Evolutionary conservation across 106 monocot species (phyloP), one percentile per base, ranked within the genome.

Genomic region (Acorus gramineus): DNA sequence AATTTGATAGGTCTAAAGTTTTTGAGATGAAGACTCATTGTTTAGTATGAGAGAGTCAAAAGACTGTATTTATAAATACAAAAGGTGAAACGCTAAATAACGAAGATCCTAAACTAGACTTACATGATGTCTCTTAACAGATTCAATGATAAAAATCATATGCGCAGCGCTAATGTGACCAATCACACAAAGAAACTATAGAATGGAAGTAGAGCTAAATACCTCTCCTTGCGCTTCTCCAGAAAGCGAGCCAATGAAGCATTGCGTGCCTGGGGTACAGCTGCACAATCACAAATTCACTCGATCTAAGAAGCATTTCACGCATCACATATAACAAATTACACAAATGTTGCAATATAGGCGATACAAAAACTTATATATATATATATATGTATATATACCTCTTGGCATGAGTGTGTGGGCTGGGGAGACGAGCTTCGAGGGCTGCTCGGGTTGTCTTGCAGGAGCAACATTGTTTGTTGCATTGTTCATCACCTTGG

Each of bases 151-250:
- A 28, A 1, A 28, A 28, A 28, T 28, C 28, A 28, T 28, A 28
- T 28, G 28, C 28, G 28, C 28, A 0, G 28, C 28, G 28, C 28
- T 28, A 28, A 28, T 28, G 28, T 28, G 28, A 28, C 28, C 28
- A 28, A 28, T 28, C 28, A 28, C 28, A 28, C 28, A 28, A 28
- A 28, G 28, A 28, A 28, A 28, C 28, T 28, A 28, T 28, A 28
- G 28, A 28, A 28, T 28, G 28, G 28, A 28, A 28, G 28, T 28
- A 28, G 28, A 28, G 28, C 28, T 28, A 28, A 28, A 4, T 69
- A 89, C 89, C 93, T 93, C 74, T 93, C 85, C 59, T 93, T 93
- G 57, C 93, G 89, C 66, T 86, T 93, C 72, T 93, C 93, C 62
- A 93, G 61, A 77, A 93, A 93, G 44, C 93, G 83, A 52, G 89